Conservation (phyloP, 2,329 filamentous ascomycete genomes). For the Claviceps capensis region DNA sequence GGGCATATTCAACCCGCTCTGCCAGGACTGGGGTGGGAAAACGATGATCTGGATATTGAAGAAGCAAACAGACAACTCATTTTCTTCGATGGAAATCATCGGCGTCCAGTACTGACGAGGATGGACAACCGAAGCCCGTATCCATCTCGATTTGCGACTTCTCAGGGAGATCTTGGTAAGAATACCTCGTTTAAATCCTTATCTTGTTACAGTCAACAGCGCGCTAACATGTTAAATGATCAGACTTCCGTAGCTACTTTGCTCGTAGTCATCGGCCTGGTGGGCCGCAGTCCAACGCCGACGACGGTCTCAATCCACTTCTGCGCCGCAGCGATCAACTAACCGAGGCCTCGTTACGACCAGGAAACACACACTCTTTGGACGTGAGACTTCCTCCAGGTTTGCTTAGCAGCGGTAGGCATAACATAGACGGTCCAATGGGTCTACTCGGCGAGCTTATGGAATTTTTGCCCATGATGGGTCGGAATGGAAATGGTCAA, state of each 20-base stretch:
- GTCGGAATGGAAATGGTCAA: constrained; percentile 29
- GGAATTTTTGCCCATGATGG: constrained; percentile 36
- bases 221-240: not conserved
- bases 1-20: constrained; percentile 21
- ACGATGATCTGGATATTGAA: constrained; percentile 36
- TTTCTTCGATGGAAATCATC: constrained; percentile 36
- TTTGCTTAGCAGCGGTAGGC: constrained; percentile 26
- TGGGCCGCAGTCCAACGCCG: constrained; percentile 41
- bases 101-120: constrained; percentile 20
- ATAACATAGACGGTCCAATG: constrained; percentile 35
- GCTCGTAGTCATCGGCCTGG: constrained; percentile 39
- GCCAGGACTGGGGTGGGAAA: constrained; percentile 44
- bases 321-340: constrained; percentile 47
- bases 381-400: constrained; percentile 35
- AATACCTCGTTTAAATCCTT: not conserved
- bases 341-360: constrained; percentile 34
- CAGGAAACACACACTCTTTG: constrained; percentile 36
- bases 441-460: constrained; percentile 42
- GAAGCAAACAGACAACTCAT: constrained; percentile 32
- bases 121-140: constrained; percentile 42
- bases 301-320: constrained; percentile 79
- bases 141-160: constrained; percentile 38
- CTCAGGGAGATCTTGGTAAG: constrained; percentile 40
- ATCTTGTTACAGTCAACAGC: not conserved
- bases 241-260: constrained; percentile 37